Evolutionary conservation across 2,329 filamentous ascomycete species (phyloP).

Genomic region (Dendryphion nanum): DNA sequence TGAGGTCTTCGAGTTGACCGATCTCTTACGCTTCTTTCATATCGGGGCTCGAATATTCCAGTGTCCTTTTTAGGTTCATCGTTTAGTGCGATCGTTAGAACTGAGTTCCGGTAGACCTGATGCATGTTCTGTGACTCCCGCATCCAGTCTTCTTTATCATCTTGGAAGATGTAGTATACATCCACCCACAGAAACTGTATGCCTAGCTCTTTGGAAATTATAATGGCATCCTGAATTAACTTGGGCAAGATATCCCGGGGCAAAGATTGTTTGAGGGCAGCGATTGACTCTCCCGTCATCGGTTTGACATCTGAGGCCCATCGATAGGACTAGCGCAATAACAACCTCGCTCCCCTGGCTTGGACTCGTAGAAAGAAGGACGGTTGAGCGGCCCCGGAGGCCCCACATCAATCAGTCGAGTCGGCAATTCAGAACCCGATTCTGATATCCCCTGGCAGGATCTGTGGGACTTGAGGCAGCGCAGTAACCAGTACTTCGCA

Average conservation of each 20-base stretch:
- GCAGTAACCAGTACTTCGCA: constrained; percentile 1
- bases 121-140: neutral
- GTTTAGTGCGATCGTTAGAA: neutral
- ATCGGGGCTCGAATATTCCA: neutral
- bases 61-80: neutral
- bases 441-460: neutral
- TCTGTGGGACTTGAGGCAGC: neutral
- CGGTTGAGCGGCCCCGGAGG: neutral
- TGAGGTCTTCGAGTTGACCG: neutral
- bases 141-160: constrained; percentile 1
- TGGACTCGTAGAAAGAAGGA: too few species aligned
- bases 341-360: neutral
- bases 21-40: neutral
- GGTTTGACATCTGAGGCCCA: neutral
- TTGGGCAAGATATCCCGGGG: neutral
- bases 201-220: neutral
- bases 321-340: neutral
- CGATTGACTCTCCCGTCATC: neutral
- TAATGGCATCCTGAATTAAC: constrained; percentile 3
- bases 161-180: constrained; percentile 7
- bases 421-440: neutral
- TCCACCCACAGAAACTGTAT: constrained; percentile 7
- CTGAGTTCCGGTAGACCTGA: neutral
- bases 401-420: neutral
- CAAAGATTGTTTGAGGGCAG: neutral